Evolutionary conservation across 495 filamentous ascomycete species (phyloP), one percentile per base, ranked within the genome.

Genomic region (Talaromyces wortmannii): DNA sequence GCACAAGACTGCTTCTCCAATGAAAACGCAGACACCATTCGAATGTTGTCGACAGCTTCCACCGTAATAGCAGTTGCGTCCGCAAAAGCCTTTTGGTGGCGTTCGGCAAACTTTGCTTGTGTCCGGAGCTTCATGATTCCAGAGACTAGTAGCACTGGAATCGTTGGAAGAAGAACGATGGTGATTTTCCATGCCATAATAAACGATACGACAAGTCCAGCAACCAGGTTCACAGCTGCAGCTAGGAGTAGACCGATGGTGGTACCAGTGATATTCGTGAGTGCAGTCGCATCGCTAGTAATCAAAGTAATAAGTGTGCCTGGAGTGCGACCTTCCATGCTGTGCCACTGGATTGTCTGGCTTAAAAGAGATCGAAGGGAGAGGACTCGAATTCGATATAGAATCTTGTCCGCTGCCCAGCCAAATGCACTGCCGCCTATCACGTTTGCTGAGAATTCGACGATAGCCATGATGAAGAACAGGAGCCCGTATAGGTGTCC

Each of bases 161-260:
- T 67, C 3, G 66, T 64, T 13, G 70, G 71, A 13, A 82, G 68
- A 48, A 77, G 65, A n/a, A 83, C 73, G 18, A 83, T 70, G 3
- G 72, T 76, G 5, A 83, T 72, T 56, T 82, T 83, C 81, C 81
- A 83, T 18, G 78, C 81, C 31, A 78, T 57, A 12, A 77, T 68
- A 53, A 79, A 70, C 0, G 78, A 69, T 11, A 82, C 53, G 13
- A 74, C 63, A 55, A 78, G 69, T 5, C 76, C 71, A 1, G 74
- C 69, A 50, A 83, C 74, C 52, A 73, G 72, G 31, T 68, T 79
- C 45, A 82, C 63, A 47, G 74, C 67, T 5, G 56, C 45, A 31
- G 58, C 46, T 8, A 67, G 31, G 6, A 65, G 29, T 11, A 60
- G 33, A 3, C 48, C 16, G 6, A 63, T 18, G 61, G 64, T 2